Conservation (phyloP, 2,329 filamentous ascomycete species). For the Westerdykella ornata region DNA sequence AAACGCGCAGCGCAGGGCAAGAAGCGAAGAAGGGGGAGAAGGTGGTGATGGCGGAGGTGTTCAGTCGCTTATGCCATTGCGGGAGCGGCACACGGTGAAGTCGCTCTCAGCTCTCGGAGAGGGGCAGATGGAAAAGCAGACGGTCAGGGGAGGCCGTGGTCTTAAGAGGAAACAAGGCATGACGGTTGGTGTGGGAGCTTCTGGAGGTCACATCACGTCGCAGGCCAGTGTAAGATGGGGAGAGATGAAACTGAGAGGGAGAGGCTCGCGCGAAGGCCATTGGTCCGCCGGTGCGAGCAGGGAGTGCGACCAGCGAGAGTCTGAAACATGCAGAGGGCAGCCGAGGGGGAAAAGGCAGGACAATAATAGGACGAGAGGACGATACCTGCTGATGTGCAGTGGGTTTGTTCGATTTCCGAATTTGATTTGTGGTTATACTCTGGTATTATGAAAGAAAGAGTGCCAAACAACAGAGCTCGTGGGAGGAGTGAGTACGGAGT, state of each 20-base stretch:
- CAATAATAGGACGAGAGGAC: too few relatives aligned
- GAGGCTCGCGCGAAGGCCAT: neutral
- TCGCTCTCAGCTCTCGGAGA: conserved; percentile 1
- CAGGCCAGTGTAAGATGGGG: conserved; percentile 3
- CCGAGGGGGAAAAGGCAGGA: too few relatives aligned
- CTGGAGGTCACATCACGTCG: neutral
- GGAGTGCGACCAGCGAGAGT: neutral
- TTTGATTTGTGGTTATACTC: too few relatives aligned
- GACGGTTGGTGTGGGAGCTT: conserved; percentile 12
- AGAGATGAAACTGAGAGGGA: conserved; percentile 9
- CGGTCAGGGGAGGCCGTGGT: conserved; percentile 11
- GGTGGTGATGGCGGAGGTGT: conserved; percentile 20
- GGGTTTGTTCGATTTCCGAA: too few relatives aligned
- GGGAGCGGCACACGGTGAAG: conserved; percentile 5
- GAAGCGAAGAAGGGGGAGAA: conserved; percentile 9
- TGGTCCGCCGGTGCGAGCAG: too few relatives aligned
- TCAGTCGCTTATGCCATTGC: conserved; percentile 23
- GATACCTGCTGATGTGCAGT: too few relatives aligned
- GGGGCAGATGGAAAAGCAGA: conserved; percentile 19
- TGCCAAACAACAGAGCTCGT: too few relatives aligned
- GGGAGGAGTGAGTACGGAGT: too few relatives aligned
- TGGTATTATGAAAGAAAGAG: too few relatives aligned
- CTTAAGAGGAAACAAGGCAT: conserved; percentile 9
- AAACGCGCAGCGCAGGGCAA: conserved; percentile 25
- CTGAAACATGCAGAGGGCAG: neutral